These are phyloP conservation scores for Triticum aestivum DNA, from an alignment of 176 grass and related monocot species.

Conservation along the genomic window IWGSC_CS_RefSeq_v2.1 NC_057797.1:625250982-625251481, in stretches of 20 bases:
- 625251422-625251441: no score
- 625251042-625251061: background rate
- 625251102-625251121: constrained; percentile 1
- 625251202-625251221: background rate
- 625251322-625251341: no score
- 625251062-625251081: background rate
- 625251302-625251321: background rate
- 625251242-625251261: constrained; percentile 48
- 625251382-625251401: no score
- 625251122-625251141: constrained; percentile 6
- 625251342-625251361: no score
- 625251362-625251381: no score
- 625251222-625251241: background rate
- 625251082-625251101: background rate
- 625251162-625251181: constrained; percentile 47
- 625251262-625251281: background rate
- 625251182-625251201: constrained; percentile 19
- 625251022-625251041: constrained; percentile 30
- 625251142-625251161: constrained; percentile 37
- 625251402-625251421: no score
- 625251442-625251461: no score
- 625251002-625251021: background rate
- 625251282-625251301: background rate
- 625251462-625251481: no score
- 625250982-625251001: background rate